phyloP scores from a whole-genome alignment of 208 protist species.

The Leishmania tropica region DNA sequence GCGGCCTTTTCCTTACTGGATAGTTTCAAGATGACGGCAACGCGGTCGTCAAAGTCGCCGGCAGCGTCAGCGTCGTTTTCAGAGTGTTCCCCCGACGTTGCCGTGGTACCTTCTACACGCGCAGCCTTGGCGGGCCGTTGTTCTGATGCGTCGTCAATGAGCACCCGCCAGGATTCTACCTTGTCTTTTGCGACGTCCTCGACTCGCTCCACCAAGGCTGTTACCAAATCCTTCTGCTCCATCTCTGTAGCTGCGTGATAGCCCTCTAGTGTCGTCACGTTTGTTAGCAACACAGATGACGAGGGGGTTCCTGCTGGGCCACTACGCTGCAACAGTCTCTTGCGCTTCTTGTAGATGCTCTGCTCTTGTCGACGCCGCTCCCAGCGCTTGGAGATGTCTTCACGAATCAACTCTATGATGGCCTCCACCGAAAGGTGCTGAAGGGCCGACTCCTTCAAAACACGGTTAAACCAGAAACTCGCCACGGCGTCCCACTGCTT shows the following conservation, averaged over 20 bases:
- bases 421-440: conserved; percentile 62
- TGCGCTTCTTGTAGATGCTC: conserved; percentile 65
- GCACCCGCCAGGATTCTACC: conserved; percentile 29
- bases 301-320: conserved; percentile 57
- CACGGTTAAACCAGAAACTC: conserved; percentile 78
- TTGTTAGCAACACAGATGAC: conserved; percentile 61
- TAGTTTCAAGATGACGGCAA: conserved; percentile 64
- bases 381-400: conserved; percentile 73
- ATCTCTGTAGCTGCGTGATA: conserved; percentile 24
- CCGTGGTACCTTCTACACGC: neutral
- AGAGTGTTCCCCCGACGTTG: neutral
- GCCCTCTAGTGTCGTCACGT: conserved; percentile 39
- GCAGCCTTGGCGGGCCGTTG: conserved; percentile 14
- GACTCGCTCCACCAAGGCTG: conserved; percentile 42
- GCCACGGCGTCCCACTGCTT: conserved; percentile 82
- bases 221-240: conserved; percentile 31
- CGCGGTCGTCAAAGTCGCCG: conserved; percentile 55
- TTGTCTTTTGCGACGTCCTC: conserved; percentile 43
- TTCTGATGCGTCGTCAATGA: conserved; percentile 47
- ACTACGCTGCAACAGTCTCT: conserved; percentile 43
- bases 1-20: conserved; percentile 54
- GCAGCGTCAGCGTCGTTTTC: neutral
- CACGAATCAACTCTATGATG: conserved; percentile 56
- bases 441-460: conserved; percentile 67
- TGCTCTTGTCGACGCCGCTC: conserved; percentile 52